Evolutionary conservation across 1,139 yeast species (phyloP).

Genomic region (Protomyces pachydermus): DNA sequence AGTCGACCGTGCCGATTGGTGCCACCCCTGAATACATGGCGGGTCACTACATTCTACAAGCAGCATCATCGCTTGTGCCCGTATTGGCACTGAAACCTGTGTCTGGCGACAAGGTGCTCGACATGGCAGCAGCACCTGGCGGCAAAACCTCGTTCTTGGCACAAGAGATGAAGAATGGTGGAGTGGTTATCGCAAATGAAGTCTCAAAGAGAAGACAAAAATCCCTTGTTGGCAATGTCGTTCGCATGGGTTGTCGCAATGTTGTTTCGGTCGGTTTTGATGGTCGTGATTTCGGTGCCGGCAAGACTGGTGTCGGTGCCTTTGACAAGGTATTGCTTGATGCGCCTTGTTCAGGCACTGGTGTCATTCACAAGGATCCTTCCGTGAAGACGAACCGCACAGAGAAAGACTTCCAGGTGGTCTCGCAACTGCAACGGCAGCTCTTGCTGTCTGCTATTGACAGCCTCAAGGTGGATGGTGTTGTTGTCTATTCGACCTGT

Average conservation of each 20-base stretch:
- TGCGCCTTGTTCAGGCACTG: slow-evolving; percentile 99
- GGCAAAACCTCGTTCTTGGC: slow-evolving; percentile 96
- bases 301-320: slow-evolving; percentile 91
- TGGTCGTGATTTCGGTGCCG: slow-evolving; percentile 86
- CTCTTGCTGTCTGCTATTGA: slow-evolving; percentile 90
- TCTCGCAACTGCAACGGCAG: slow-evolving; percentile 95
- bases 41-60: slow-evolving; percentile 95
- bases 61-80: slow-evolving; percentile 96
- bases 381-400: slow-evolving; percentile 90
- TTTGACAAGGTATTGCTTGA: slow-evolving; percentile 91
- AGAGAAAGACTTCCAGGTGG: slow-evolving; percentile 92
- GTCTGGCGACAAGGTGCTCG: slow-evolving; percentile 88
- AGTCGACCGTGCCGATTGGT: slow-evolving; percentile 97
- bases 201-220: slow-evolving; percentile 94
- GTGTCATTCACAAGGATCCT: slow-evolving; percentile 97
- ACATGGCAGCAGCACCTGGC: slow-evolving; percentile 99
- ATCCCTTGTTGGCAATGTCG: slow-evolving; percentile 93
- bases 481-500: slow-evolving; percentile 95
- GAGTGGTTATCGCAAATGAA: slow-evolving; percentile 95
- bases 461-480: slow-evolving; percentile 90
- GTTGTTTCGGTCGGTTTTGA: slow-evolving; percentile 96
- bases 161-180: slow-evolving; percentile 96
- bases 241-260: slow-evolving; percentile 92
- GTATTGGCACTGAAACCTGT: slow-evolving; percentile 97
- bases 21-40: slow-evolving; percentile 99